Evolutionary conservation across 148 eudicot genomes (phyloP).

Genomic region (Chenopodium berlandieri): DNA sequence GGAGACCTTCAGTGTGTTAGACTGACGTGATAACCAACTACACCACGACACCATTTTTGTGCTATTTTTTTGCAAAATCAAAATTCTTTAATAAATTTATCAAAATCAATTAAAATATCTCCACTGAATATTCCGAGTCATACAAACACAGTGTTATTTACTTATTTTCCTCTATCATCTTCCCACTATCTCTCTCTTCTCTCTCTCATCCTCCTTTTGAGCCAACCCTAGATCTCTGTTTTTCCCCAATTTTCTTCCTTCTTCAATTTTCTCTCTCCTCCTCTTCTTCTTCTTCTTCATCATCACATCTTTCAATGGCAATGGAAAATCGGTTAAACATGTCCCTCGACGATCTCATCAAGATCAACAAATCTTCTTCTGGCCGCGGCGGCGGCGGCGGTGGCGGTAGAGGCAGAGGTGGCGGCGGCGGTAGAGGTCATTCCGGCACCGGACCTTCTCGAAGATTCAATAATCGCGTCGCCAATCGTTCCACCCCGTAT

Average conservation of each 20-base stretch:
- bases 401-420: slow-evolving; percentile 45
- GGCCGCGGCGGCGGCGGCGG: slow-evolving; percentile 44
- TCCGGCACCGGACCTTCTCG: slow-evolving; percentile 61
- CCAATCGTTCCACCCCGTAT: slow-evolving; percentile 69
- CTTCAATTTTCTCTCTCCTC: neutral
- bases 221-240: slow-evolving; percentile 23
- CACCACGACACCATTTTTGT: slow-evolving; percentile 73
- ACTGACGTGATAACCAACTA: slow-evolving; percentile 99
- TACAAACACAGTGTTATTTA: neutral
- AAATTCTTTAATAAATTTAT: fast-evolving
- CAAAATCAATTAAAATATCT: neutral
- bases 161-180: neutral
- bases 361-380: slow-evolving; percentile 68
- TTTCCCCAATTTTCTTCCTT: neutral
- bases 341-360: slow-evolving; percentile 89
- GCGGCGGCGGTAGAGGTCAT: slow-evolving; percentile 39
- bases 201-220: neutral
- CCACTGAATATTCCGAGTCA: neutral
- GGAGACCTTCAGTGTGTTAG: slow-evolving; percentile 99
- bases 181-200: neutral
- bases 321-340: slow-evolving; percentile 83
- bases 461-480: slow-evolving; percentile 58
- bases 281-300: neutral
- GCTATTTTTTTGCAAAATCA: no score
- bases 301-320: slow-evolving; percentile 17